Evolutionary conservation across 2,329 filamentous ascomycete species (phyloP), one percentile per base, ranked within the genome.

Genomic region (Diaporthe amygdali): DNA sequence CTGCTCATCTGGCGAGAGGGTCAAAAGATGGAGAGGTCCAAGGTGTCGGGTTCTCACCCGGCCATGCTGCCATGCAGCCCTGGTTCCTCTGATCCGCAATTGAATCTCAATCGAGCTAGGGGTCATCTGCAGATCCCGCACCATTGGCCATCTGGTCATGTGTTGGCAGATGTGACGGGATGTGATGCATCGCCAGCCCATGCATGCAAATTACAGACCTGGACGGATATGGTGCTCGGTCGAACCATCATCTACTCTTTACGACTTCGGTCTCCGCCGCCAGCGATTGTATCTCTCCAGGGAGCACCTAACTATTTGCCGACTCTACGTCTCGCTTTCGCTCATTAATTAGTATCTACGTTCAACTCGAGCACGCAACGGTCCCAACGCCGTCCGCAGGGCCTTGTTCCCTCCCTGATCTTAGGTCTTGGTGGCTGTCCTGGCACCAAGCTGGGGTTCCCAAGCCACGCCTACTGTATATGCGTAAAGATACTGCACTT

Each of bases 131-230:
- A 64, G 59, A 64, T 64, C 59, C 44, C 30, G 27, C 8, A 10
- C 59, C 59, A 64, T 64, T 64, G 59, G 59, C 44, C 44, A 14
- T 41, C 37, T 34, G 39, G 22, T 47, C 32, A 37, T 27, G 32
- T 68, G 51, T 56, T 55, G 56, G 68, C 47, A 64, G 37, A 63
- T 66, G 70, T 69, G 70, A 69, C 56, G 41, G 49, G 32, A 8
- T 59, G 66, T 72, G 70, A 72, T 61, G 67, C 44, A 41, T 34
- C 41, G 51, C 49, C 17, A 32, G 41, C 27, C 52, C 46, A 41
- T 72, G 67, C 59, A 72, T 67, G 37, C 27, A 54, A 46, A n/a
- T 63, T 34, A 22, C 59, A 47, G 20, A 22, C 41, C 17, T 25
- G 2, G 30, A 47, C 41, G 41, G 14, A 63, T 63, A 27, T 44